Percentiles rank a stretch among this genome's conserved stretches.
These are phyloP conservation scores for Komagataella populi DNA, from an alignment of 805 yeast species.

Conservation along the genomic window DNA sequence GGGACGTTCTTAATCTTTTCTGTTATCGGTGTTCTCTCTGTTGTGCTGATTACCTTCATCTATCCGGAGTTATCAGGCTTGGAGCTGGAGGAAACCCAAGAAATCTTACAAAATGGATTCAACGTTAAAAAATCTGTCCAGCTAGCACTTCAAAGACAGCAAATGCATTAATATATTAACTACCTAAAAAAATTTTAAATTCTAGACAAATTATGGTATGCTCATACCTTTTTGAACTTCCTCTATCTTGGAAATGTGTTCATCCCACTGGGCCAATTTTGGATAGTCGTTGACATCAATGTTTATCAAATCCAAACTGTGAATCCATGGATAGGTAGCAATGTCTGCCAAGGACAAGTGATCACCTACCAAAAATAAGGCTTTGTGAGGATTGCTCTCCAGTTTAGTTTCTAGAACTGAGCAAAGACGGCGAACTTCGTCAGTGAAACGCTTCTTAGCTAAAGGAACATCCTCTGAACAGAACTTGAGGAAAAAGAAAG, in stretches of 20 bases:
- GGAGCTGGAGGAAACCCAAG: slow-evolving; percentile 84
- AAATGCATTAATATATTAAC: not conserved
- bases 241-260: slow-evolving; percentile 17
- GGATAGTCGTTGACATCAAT: slow-evolving; percentile 27
- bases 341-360: slow-evolving; percentile 49
- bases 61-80: slow-evolving; percentile 89
- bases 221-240: slow-evolving; percentile 19
- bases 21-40: slow-evolving; percentile 59
- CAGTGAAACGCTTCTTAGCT: slow-evolving; percentile 34
- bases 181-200: not conserved
- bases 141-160: slow-evolving; percentile 32
- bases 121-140: slow-evolving; percentile 54
- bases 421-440: slow-evolving; percentile 38
- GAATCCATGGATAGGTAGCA: slow-evolving; percentile 33
- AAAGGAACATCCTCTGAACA: slow-evolving; percentile 41
- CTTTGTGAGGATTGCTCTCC: slow-evolving; percentile 16
- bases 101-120: slow-evolving; percentile 72
- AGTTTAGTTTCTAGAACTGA: slow-evolving; percentile 41
- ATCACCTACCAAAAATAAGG: slow-evolving; percentile 48
- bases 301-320: slow-evolving; percentile 4
- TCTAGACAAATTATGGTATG: slow-evolving; percentile 2
- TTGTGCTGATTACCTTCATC: slow-evolving; percentile 64
- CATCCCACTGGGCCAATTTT: slow-evolving; percentile 24
- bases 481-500: slow-evolving; percentile 27
- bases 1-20: slow-evolving; percentile 92